Percentiles rank a stretch among this genome's conserved stretches.
Conservation (phyloP, 2,329 filamentous ascomycete species). For the Fusarium nodosum region DNA sequence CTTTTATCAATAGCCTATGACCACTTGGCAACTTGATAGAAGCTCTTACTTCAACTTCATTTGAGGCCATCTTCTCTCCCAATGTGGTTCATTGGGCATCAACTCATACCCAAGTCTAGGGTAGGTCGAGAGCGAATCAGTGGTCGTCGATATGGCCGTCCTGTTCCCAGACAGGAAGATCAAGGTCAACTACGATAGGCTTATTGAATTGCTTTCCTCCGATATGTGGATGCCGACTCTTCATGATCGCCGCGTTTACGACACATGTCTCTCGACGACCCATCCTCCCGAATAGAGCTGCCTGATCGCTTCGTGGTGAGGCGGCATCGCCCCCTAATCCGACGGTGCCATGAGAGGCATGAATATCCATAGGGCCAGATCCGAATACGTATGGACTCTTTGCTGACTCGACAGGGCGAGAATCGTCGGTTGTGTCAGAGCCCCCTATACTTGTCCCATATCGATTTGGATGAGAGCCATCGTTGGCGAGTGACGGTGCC, state of each 20-base stretch:
- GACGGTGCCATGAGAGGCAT: conserved; percentile 44
- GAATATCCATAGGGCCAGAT: conserved; percentile 38
- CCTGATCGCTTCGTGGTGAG: conserved; percentile 58
- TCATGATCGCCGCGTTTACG: conserved; percentile 83
- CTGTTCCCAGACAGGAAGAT: conserved; percentile 69
- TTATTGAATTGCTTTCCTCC: conserved; percentile 78
- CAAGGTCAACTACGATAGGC: conserved; percentile 85
- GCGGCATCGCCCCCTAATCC: conserved; percentile 59
- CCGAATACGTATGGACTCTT: conserved; percentile 24
- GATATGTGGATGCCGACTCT: conserved; percentile 73
- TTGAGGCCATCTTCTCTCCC: conserved; percentile 25
- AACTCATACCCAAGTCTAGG: conserved; percentile 39
- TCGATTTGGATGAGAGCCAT: conserved; percentile 55
- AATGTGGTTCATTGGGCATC: conserved; percentile 45
- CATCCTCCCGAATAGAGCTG: conserved; percentile 58
- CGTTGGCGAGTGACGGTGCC: conserved; percentile 60
- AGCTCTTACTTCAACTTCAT: conserved; percentile 14
- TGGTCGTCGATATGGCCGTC: conserved; percentile 9
- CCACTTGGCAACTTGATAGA: conserved; percentile 21
- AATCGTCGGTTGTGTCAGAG: conserved; percentile 10
- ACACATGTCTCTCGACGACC: conserved; percentile 78
- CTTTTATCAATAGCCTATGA: conserved; percentile 14
- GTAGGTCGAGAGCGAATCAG: conserved; percentile 34
- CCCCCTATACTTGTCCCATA: conserved; percentile 9
- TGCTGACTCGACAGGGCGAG: not conserved